Evolutionary conservation across 73 alveolate species (phyloP), one percentile per base, ranked within the genome.

Genomic region (Paramecium primaurelia): DNA sequence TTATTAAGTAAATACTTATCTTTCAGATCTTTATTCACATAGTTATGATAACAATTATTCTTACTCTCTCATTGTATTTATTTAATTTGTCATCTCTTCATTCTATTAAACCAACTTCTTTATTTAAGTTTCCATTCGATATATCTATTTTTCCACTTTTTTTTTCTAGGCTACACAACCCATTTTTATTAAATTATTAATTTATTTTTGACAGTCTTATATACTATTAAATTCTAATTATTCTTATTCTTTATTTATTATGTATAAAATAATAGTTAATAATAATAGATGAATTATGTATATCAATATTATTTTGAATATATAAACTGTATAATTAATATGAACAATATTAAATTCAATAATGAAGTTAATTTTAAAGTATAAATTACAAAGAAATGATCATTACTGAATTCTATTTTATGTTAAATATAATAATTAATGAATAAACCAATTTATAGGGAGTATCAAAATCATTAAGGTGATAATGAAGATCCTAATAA

Each of bases 21-120:
- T 80, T 47, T 80, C 91, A 16, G 77, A 26, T 80, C 73, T 25
- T 22, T 45, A 18, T 25, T 80, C 91, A 80, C 91, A 80, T n/a
- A 73, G 26, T 73, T 32, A 8, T 30, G 87, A 34, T 6, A 73
- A 7, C n/a, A 37, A 3, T 73, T 34, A 34, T 37, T 73, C 87
- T 38, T 73, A 37, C 32, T 34, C 87, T 73, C 36, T 16, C 59
- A 73, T 37, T 3, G 59, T 12, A 22, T 40, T 73, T 37, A 73
- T 30, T 36, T 73, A 20, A 73, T 36, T 37, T 32, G 36, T 37
- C 59, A 73, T 37, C 47, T 37, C 59, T 73, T 73, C 58, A 73
- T 73, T 73, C 36, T 73, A 20, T 14, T 36, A 36, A 37, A 40
- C 47, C 47, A 73, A 73, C 12, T 40, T 73, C 59, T 73, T 20